Base-by-base conservation (phyloP, 2,329 filamentous ascomycete genomes). In the Parascedosporium putredinis region DNA sequence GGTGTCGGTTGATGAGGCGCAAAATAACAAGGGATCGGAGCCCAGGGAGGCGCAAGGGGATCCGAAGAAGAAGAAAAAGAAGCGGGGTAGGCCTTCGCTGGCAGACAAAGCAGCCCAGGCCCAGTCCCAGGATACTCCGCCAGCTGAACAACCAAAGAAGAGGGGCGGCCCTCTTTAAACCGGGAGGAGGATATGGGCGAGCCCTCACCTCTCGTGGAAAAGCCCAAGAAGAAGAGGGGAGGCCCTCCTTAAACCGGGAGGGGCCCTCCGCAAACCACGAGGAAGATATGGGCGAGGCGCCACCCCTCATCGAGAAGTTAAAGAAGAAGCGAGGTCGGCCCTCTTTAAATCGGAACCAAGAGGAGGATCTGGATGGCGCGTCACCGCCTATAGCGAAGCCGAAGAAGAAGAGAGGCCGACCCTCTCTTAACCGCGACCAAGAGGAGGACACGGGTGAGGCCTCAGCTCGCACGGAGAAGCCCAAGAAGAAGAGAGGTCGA, bases 311-410 rank as follows among this genome's bases (percentile, higher is more conserved):
- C 27, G 12, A 31, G 27, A 31, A 31, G 7, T 12, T 12, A 31
- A n/a, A n/a, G n/a, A n/a, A 31, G 50, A 66, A 61, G 51, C 62
- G 64, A 31, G 61, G 62, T 7, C 57, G 61, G 5, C 59, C 58
- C 2, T 58, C 60, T 8, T 38, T 56, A 2, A 51, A 56, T 45
- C 50, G 55, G 10, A 59, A 36, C 6, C 33, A 29, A n/a, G n/a
- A n/a, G 38, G 49, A 52, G 25, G 45, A 48, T 31, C 6, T 12
- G 27, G 27, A 31, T 6, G 27, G n/a, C n/a, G n/a, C n/a, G n/a
- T n/a, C n/a, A n/a, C 7, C 33, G 33, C 14, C 4, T 12, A 7
- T 18, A 9, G 9, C 5, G 22, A 18, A 23, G 22, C 36, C 18
- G 5, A 40, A 10, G 12, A 40, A 22, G 36, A 40, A 18, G 36